Base-by-base conservation (phyloP, 2,329 filamentous ascomycete species). In the Fusarium domesticum region DNA sequence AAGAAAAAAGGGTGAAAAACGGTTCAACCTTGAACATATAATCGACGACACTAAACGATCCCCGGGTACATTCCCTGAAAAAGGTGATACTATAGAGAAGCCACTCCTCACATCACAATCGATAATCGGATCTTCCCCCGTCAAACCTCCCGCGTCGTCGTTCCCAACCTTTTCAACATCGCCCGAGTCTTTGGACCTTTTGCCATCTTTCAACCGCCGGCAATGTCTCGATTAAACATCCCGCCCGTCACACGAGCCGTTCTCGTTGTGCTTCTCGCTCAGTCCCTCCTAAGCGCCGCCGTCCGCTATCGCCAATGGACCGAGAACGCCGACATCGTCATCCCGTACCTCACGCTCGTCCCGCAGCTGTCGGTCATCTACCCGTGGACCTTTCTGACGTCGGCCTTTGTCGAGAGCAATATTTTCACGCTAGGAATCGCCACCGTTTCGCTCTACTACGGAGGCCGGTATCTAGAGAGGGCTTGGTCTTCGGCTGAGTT, bases 401-500 rank as follows among this genome's bases (percentile, higher is more conserved):
- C 90, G 2, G 88, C 90, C 0, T 78, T 96, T 44, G 89, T 96
- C 37, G 93, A 98, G 72, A 87, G 89, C 68, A 97, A 97, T 66
- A 75, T 97, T 58, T 87, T 96, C 62, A 95, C 89, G 10, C 76
- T 96, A 34, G 70, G 81, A 18, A 81, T 95, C 45, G 89, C 89
- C 37, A 84, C 78, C 19, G 73, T 84, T 34, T 91, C 91, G 1
- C 70, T 97, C 42, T 95, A 91, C 68, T 89, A 96, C 71, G 92
- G 92, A 43, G 93, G 93, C 8, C 83, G 90, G 59, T 98, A 98
- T 67, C 80, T 98, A 17, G 93, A 98, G 76, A 79, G 93, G 61
- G 92, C 93, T 25, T 98, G 92, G 93, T 91, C 90, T 23, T 92
- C 89, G 18, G 81, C 80, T 45, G 92, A 97, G 67, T 89, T 96